Evolutionary conservation across 176 grass and related monocot genomes (phyloP).

Genomic region (Oryza punctata): DNA sequence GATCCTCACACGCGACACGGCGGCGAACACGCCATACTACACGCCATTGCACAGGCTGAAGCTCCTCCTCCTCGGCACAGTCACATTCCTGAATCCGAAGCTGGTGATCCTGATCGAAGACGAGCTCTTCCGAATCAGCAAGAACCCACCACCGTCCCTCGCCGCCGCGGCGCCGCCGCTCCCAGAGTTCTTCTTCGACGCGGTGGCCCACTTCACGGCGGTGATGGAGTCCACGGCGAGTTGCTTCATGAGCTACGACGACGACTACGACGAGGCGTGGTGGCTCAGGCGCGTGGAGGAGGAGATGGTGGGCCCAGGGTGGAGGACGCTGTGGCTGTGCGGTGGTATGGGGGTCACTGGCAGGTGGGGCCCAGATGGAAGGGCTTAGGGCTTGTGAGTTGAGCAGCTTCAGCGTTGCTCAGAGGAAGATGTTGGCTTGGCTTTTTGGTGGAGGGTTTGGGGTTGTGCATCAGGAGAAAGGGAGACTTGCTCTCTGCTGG

Average conservation of each 20-base stretch:
- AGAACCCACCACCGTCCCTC: too few relatives aligned
- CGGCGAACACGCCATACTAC: constrained; percentile 1
- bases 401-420: constrained; percentile 42
- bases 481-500: constrained; percentile 47
- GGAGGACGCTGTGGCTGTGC: constrained; percentile 36
- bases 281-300: constrained; percentile 23
- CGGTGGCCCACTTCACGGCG: constrained; percentile 30
- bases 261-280: background rate
- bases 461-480: constrained; percentile 32
- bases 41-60: constrained; percentile 7
- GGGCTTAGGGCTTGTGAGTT: constrained; percentile 25
- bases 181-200: constrained; percentile 38
- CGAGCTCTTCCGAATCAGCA: constrained; percentile 18
- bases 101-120: constrained; percentile 52
- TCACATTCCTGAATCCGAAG: constrained; percentile 29
- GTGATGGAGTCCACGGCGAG: constrained; percentile 30
- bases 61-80: constrained; percentile 5
- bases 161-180: background rate
- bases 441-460: constrained; percentile 47
- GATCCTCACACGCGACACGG: constrained; percentile 37
- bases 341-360: background rate
- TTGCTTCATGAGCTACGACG: constrained; percentile 20
- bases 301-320: constrained; percentile 45
- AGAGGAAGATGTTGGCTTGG: constrained; percentile 45
- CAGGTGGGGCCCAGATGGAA: constrained; percentile 25